Evolutionary conservation across 1,284 basidiomycete species (phyloP).

Genomic region (Irpex sp.): DNA sequence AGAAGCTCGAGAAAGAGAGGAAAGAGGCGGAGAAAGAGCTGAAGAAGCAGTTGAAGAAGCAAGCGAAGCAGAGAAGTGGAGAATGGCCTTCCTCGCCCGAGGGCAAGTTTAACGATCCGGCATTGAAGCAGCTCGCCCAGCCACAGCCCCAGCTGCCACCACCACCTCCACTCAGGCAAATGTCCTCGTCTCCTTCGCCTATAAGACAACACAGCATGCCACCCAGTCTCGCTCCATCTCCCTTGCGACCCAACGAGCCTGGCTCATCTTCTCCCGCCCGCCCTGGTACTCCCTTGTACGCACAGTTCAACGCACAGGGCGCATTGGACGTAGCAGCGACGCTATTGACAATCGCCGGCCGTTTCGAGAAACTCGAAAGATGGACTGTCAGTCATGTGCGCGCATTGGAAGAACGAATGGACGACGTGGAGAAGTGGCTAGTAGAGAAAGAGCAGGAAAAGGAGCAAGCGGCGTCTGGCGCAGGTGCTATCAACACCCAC

Average conservation of each 20-base stretch:
- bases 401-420: constrained; percentile 79
- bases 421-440: constrained; percentile 78
- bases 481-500: constrained; percentile 5
- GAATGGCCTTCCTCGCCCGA: constrained; percentile 53
- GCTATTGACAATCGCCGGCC: constrained; percentile 60
- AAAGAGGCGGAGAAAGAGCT: constrained; percentile 36
- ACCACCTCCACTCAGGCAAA: constrained; percentile 36
- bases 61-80: constrained; percentile 29
- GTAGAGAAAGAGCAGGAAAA: constrained; percentile 64
- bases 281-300: constrained; percentile 65
- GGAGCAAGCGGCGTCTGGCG: constrained; percentile 18
- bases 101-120: constrained; percentile 51
- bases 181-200: constrained; percentile 56
- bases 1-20: constrained; percentile 40
- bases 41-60: constrained; percentile 18
- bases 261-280: constrained; percentile 54
- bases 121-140: constrained; percentile 44
- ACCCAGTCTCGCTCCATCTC: constrained; percentile 56
- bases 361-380: constrained; percentile 82
- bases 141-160: constrained; percentile 23
- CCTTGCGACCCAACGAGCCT: constrained; percentile 43
- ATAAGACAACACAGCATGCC: constrained; percentile 50
- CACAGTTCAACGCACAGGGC: constrained; percentile 66
- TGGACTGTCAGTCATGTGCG: constrained; percentile 82
- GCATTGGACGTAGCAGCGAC: constrained; percentile 69